phyloP scores from a whole-genome alignment of 805 yeast genomes.

The Yarrowia hollandica region DNA sequence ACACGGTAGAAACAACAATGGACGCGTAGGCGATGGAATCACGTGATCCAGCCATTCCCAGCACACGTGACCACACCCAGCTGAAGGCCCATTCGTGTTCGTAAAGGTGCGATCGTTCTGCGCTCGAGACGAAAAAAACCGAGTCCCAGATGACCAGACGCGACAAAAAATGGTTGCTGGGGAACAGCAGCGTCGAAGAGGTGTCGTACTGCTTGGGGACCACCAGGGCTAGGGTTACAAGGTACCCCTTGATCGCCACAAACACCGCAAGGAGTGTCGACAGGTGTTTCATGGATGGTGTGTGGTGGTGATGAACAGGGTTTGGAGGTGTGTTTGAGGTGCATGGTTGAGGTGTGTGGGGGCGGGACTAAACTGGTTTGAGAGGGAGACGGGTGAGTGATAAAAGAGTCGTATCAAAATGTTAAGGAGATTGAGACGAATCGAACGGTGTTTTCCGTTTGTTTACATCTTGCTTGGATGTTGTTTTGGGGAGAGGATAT shows the following conservation, averaged over 20 bases:
- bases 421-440: no score
- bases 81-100: slow-evolving; percentile 94
- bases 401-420: no score
- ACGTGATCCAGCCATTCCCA: slow-evolving; percentile 1
- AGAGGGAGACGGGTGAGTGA: no score
- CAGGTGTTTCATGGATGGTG: not conserved
- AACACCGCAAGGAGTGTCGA: slow-evolving; percentile 3
- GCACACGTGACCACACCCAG: slow-evolving; percentile 65
- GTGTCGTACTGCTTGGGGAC: slow-evolving; percentile 22
- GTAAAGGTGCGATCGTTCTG: slow-evolving; percentile 53
- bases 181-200: slow-evolving; percentile 12
- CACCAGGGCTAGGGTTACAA: not conserved
- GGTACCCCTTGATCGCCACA: slow-evolving; percentile 9
- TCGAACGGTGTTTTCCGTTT: no score
- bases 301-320: not conserved
- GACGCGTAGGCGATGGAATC: slow-evolving; percentile 46
- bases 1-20: slow-evolving; percentile 51
- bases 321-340: not conserved
- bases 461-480: no score
- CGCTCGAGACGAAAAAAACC: slow-evolving; percentile 67
- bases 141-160: slow-evolving; percentile 78
- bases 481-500: no score
- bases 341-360: no score
- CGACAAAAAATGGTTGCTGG: not conserved
- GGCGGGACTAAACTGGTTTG: no score